phyloP scores from a whole-genome alignment of 352 stramenopile species.

The Blastocystis sp. region DNA sequence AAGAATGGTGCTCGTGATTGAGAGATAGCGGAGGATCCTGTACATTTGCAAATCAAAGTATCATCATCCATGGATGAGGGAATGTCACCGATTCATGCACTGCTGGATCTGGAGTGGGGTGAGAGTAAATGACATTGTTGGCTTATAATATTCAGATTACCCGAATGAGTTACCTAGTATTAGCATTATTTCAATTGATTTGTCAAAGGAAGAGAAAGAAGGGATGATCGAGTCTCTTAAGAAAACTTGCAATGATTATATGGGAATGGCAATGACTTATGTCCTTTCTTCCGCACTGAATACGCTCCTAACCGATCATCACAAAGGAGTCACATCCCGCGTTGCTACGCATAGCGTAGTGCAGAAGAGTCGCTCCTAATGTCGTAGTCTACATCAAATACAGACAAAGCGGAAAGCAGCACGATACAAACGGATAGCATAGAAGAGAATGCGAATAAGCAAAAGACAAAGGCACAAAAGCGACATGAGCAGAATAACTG shows the following conservation, averaged over 20 bases:
- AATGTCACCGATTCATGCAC: conserved; percentile 37
- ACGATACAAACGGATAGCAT: neutral
- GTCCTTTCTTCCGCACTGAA: conserved; percentile 30
- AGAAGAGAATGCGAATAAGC: neutral
- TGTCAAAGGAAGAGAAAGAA: conserved; percentile 28
- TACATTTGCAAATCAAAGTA: conserved; percentile 45
- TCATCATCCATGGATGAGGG: conserved; percentile 11
- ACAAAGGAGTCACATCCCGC: neutral
- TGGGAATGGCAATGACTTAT: conserved; percentile 61
- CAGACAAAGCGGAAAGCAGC: neutral
- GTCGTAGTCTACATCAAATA: neutral
- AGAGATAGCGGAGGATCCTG: conserved; percentile 12
- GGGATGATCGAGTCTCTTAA: neutral
- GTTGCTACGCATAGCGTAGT: neutral
- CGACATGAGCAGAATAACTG: conserved; percentile 48
- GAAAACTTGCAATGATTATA: conserved; percentile 17
- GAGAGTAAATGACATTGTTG: neutral
- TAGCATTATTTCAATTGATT: conserved; percentile 39
- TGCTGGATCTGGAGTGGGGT: conserved; percentile 60
- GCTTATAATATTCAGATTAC: conserved; percentile 20
- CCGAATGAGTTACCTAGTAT: conserved; percentile 37
- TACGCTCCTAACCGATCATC: neutral
- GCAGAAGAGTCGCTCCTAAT: neutral
- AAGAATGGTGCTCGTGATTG: neutral
- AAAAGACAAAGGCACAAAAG: conserved; percentile 64